Evolutionary conservation across 495 filamentous ascomycete genomes (phyloP).

Genomic region (Parathielavia hyrcaniae): DNA sequence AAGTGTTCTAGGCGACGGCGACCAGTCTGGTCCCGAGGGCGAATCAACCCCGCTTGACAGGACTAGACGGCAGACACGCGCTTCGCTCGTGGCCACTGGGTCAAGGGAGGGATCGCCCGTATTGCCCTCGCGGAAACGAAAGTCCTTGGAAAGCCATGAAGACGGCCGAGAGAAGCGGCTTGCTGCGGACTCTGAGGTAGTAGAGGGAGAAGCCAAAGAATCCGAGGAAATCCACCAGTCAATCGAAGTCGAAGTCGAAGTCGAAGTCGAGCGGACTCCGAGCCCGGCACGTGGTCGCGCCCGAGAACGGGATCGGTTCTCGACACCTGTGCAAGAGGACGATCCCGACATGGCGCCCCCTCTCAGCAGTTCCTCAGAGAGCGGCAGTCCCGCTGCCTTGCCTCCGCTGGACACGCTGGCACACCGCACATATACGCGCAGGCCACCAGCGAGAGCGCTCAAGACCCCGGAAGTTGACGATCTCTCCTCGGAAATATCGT

Average conservation of each 20-base stretch:
- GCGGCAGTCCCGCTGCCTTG: slow-evolving; percentile 32
- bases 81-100: slow-evolving; percentile 10
- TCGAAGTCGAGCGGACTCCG: slow-evolving; percentile 21
- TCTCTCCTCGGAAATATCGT: slow-evolving; percentile 40
- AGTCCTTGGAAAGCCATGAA: slow-evolving; percentile 39
- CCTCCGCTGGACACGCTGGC: slow-evolving; percentile 39
- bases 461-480: slow-evolving; percentile 32
- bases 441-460: slow-evolving; percentile 18
- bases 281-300: slow-evolving; percentile 22
- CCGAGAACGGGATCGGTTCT: slow-evolving; percentile 17
- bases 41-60: slow-evolving; percentile 40
- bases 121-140: slow-evolving; percentile 40
- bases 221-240: slow-evolving; percentile 24
- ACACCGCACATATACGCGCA: slow-evolving; percentile 29
- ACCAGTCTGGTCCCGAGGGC: slow-evolving; percentile 42
- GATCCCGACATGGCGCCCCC: slow-evolving; percentile 44
- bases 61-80: slow-evolving; percentile 33
- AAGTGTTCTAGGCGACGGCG: slow-evolving; percentile 28
- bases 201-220: slow-evolving; percentile 9
- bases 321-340: slow-evolving; percentile 26
- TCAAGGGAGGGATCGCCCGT: slow-evolving; percentile 23
- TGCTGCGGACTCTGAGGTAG: slow-evolving; percentile 18
- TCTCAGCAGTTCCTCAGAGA: slow-evolving; percentile 36
- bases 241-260: slow-evolving; percentile 30
- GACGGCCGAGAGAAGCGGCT: slow-evolving; percentile 24